Evolutionary conservation across 2,329 filamentous ascomycete species (phyloP), one percentile per base, ranked within the genome.

Genomic region (Ophiosphaerella herpotricha): DNA sequence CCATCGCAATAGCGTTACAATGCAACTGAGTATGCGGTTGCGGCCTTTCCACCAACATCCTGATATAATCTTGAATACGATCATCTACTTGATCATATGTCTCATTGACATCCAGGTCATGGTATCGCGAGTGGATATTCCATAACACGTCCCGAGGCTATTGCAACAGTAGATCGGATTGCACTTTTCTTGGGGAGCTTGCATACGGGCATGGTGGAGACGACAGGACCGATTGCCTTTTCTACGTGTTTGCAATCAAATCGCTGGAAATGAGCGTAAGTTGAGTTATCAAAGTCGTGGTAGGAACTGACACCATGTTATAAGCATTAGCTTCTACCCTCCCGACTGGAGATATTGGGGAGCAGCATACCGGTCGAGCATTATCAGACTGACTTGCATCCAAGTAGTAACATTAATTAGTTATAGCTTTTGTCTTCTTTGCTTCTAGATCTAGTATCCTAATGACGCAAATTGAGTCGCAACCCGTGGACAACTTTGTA

Each of bases 1-100:
- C 50, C 34, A 59, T 49, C 7, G 56, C 50, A 16, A 54, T 51
- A 11, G 54, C 48, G 35, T 57, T 53, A 32, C 53, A 59, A 29
- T 59, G 56, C 4, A 59, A 39, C 56, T 48, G 49, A 3, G 47
- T 49, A 23, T 50, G 50, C 5, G 56, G 50, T 9, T 52, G 26
- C 11, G 56, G 56, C 18, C 54, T 57, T 18, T 52, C 50, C 9
- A 57, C 47, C 0, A 59, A 26, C 23, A 54, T 46, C 21, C 46
- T 50, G 8, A 56, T 53, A 21, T 46, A 48, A 5, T 18, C 7
- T 11, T 43, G 31, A 4, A 51, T 35, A n/a, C 42, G 32, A n/a
- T 39, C 32, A 37, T 52, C 53, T 1, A 48, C 49, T 13, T 56
- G 21, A 24, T 56, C 49, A 24, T 52, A 56, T 1, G 38, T 26